Conservation (phyloP, 2,329 filamentous ascomycete genomes). For the Diplodia seriata region DNA sequence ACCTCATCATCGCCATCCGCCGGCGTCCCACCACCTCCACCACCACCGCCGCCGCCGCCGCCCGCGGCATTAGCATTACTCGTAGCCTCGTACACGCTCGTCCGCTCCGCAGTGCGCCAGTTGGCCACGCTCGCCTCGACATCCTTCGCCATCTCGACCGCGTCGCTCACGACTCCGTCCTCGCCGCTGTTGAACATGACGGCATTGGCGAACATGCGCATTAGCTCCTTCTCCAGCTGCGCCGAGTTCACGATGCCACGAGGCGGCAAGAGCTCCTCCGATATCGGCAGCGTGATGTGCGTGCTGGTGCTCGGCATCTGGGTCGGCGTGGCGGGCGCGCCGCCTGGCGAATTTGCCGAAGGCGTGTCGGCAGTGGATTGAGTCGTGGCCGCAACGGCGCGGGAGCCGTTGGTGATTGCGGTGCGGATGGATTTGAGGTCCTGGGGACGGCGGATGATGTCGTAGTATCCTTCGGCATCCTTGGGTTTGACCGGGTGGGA, state of each 20-base stretch:
- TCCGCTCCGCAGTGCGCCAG: slow-evolving; percentile 73
- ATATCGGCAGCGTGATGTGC: slow-evolving; percentile 63
- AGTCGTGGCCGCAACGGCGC: slow-evolving; percentile 65
- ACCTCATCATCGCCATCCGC: background rate
- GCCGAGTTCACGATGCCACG: slow-evolving; percentile 91
- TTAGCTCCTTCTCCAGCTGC: slow-evolving; percentile 90
- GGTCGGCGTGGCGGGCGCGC: slow-evolving; percentile 41
- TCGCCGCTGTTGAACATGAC: slow-evolving; percentile 98
- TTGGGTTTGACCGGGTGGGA: slow-evolving; percentile 57
- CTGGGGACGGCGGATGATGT: slow-evolving; percentile 60
- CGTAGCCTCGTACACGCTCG: slow-evolving; percentile 31
- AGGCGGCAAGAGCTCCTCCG: slow-evolving; percentile 80
- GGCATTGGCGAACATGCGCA: slow-evolving; percentile 97
- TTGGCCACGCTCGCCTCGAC: slow-evolving; percentile 80
- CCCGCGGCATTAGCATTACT: background rate
- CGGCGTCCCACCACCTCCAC: background rate
- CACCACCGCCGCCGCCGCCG: background rate
- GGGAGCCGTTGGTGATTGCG: slow-evolving; percentile 57
- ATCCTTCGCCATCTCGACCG: slow-evolving; percentile 86
- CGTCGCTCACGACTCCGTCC: slow-evolving; percentile 86
- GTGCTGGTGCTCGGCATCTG: slow-evolving; percentile 18
- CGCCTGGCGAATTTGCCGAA: slow-evolving; percentile 65
- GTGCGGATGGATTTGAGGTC: slow-evolving; percentile 59
- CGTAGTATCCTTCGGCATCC: slow-evolving; percentile 59
- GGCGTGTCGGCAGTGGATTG: slow-evolving; percentile 63